phyloP scores from a whole-genome alignment of 1,139 yeast species.

The Scheffersomyces cryptocercus region DNA sequence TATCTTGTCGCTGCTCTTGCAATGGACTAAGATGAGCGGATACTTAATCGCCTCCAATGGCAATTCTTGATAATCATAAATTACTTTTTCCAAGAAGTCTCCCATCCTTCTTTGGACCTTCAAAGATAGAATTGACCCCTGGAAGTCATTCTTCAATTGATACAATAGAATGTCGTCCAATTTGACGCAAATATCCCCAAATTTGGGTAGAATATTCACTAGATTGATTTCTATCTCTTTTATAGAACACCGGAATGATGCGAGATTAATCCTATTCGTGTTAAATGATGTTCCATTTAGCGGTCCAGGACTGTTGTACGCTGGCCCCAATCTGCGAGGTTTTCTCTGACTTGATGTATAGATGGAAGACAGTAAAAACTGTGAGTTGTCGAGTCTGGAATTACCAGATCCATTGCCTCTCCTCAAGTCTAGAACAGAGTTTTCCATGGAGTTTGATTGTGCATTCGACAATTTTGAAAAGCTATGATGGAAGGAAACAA shows the following conservation, averaged over 20 bases:
- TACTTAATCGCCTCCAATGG: conserved; percentile 8
- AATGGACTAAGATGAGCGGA: conserved; percentile 27
- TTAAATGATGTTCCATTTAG: conserved; percentile 6
- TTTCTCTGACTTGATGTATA: conserved; percentile 15
- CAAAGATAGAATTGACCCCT: conserved; percentile 29
- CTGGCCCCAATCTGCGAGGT: conserved; percentile 12
- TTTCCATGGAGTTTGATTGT: conserved; percentile 17
- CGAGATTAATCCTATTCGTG: conserved; percentile 9
- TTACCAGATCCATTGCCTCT: conserved; percentile 1
- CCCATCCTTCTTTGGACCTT: conserved; percentile 19
- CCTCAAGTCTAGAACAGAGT: conserved; percentile 11
- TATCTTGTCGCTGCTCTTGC: conserved; percentile 19
- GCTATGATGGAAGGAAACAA: conserved; percentile 9
- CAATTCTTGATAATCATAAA: conserved; percentile 29
- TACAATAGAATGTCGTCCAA: conserved; percentile 29
- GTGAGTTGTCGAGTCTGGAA: conserved; percentile 3
- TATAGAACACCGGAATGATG: conserved; percentile 24
- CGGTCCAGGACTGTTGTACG: conserved; percentile 6
- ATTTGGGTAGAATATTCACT: conserved; percentile 28
- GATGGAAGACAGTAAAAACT: conserved; percentile 6
- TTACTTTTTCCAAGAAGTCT: conserved; percentile 24
- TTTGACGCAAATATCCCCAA: conserved; percentile 45
- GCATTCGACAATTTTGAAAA: conserved; percentile 2
- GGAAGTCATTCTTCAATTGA: conserved; percentile 30
- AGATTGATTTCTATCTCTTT: conserved; percentile 27